Conservation (phyloP, 257 asterid species). For the Handroanthus guayacan region DNA sequence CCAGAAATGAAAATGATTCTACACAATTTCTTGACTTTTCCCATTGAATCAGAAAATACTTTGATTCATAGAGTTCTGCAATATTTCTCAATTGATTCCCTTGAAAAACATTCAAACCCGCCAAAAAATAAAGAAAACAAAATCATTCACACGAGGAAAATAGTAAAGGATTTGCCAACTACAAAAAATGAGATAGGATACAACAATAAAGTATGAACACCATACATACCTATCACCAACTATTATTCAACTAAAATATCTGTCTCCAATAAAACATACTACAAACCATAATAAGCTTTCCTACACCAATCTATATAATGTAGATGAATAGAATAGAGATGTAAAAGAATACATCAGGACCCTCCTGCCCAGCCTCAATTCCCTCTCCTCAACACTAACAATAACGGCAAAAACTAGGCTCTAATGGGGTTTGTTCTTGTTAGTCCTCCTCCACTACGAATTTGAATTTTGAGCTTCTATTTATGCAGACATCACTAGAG, state of each 20-base stretch:
- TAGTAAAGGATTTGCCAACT: neutral
- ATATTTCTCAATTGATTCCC: no score
- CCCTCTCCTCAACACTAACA: conserved; percentile 34
- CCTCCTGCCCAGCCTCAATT: conserved; percentile 6
- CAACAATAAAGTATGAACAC: conserved; percentile 17
- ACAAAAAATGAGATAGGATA: conserved; percentile 17
- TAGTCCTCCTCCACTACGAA: conserved; percentile 44
- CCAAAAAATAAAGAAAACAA: no score
- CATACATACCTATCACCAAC: conserved; percentile 39
- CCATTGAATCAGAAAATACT: neutral
- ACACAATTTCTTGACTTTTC: neutral
- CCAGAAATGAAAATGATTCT: neutral
- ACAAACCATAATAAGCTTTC: conserved; percentile 11
- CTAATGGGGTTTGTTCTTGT: conserved; percentile 34
- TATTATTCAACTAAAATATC: conserved; percentile 39
- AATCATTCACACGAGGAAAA: neutral
- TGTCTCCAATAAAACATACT: conserved; percentile 31
- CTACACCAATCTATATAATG: conserved; percentile 35
- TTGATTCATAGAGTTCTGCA: no score
- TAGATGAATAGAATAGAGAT: conserved; percentile 37
- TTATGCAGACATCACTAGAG: conserved; percentile 52
- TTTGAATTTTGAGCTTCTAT: conserved; percentile 37
- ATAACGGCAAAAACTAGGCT: conserved; percentile 27
- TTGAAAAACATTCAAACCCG: no score
- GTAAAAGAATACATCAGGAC: conserved; percentile 45